Evolutionary conservation across 441 rosid genomes (phyloP), one percentile per base, ranked within the genome.

Genomic region (Bruguiera hainesii): DNA sequence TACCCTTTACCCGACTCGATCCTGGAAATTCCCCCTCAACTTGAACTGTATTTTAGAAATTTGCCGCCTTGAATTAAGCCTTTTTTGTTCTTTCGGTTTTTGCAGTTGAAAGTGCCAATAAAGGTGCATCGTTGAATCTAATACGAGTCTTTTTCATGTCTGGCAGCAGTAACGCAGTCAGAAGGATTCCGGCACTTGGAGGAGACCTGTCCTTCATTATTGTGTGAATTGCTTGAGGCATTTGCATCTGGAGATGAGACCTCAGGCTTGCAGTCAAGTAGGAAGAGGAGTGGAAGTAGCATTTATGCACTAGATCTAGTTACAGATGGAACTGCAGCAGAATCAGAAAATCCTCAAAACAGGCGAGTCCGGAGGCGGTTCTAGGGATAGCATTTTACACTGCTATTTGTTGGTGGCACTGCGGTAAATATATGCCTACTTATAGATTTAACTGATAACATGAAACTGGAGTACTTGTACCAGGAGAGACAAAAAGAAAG

Each of bases 121-220:
- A 7, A 52, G 26, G 26, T 53, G 23, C 15, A 21, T 21, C 21
- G 57, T 19, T 53, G 57, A 53, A 53, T 21, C 15, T 53, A 25
- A 25, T 13, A 8, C 15, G 4, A 20, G 28, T 53, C 28, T 3
- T 4, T 33, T 28, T 26, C 5, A 53, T 81, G 58, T 71, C 70
- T 61, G 79, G 84, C 85, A 94, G 99, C 68, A 56, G 97, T 89
- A 65, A 89, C 88, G 98, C 93, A 86, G 73, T 91, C 99, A 5
- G 96, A 91, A 75, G 97, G 98, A 25, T 94, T 83, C 76, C 86
- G 73, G 73, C 96, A 91, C 79, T 78, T 94, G 83, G 93, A 91
- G 74, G 87, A 88, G 76, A 87, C 88, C 77, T 94, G 97, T 68
- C 99, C 99, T 16, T 71, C 92, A 1, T 71, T 94, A 80, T 66